Evolutionary conservation across 805 yeast species (phyloP).

Genomic region (Lachancea sp.): DNA sequence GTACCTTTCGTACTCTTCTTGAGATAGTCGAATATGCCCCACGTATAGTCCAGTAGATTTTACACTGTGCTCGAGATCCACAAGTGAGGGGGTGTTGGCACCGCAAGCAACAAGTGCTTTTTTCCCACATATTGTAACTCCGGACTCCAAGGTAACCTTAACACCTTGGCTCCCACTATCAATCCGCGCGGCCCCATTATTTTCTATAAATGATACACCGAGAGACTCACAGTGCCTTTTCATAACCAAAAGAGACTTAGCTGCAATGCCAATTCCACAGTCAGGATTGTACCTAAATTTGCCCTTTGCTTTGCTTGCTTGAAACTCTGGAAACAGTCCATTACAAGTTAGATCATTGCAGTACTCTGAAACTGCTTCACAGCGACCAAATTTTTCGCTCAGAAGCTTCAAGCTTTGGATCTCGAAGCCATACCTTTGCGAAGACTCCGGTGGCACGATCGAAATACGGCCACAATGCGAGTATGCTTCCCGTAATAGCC

Average conservation of each 20-base stretch:
- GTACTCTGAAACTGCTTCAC: slow-evolving; percentile 24
- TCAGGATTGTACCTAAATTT: slow-evolving; percentile 36
- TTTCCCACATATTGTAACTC: slow-evolving; percentile 30
- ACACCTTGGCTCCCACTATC: slow-evolving; percentile 13
- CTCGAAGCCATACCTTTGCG: slow-evolving; percentile 36
- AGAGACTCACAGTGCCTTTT: slow-evolving; percentile 24
- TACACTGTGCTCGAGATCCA: slow-evolving; percentile 31
- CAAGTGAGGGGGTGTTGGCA: slow-evolving; percentile 34
- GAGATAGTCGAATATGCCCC: slow-evolving; percentile 34
- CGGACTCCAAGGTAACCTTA: slow-evolving; percentile 23
- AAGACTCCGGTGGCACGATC: slow-evolving; percentile 34
- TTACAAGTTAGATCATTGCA: slow-evolving; percentile 32
- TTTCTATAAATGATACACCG: slow-evolving; percentile 32
- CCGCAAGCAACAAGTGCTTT: slow-evolving; percentile 35
- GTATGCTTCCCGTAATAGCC: slow-evolving; percentile 21
- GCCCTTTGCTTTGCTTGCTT: slow-evolving; percentile 21
- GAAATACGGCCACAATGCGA: slow-evolving; percentile 38
- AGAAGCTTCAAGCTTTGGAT: slow-evolving; percentile 34
- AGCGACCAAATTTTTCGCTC: slow-evolving; percentile 21
- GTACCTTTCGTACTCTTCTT: slow-evolving; percentile 33
- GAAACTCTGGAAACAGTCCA: slow-evolving; percentile 24
- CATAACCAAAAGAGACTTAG: slow-evolving; percentile 33
- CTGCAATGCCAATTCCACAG: slow-evolving; percentile 40
- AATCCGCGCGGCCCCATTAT: slow-evolving; percentile 17
- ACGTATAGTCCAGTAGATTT: slow-evolving; percentile 36